Evolutionary conservation across 2,329 filamentous ascomycete genomes (phyloP).

Genomic region (Claviceps sp.): DNA sequence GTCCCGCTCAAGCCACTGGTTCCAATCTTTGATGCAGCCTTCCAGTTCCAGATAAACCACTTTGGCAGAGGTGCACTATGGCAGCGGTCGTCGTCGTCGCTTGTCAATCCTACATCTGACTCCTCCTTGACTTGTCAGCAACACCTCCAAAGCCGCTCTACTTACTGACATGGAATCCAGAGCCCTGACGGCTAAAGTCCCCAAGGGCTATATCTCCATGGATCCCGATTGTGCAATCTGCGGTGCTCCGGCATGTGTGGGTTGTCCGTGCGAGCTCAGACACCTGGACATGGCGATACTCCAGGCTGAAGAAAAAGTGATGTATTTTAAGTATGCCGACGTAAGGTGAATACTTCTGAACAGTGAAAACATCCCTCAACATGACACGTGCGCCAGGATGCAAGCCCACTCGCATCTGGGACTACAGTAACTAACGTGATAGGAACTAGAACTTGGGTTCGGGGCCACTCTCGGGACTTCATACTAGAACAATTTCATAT

Average conservation of each 20-base stretch:
- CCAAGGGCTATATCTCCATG: conserved; percentile 45
- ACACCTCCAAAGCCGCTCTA: neutral
- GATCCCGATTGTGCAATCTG: conserved; percentile 59
- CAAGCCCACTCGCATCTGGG: no score
- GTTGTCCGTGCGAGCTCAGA: conserved; percentile 54
- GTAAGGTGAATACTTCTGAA: conserved; percentile 40
- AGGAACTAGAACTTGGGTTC: conserved; percentile 44
- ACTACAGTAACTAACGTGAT: conserved; percentile 6
- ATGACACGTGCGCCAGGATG: neutral
- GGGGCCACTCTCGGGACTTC: conserved; percentile 52
- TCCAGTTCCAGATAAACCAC: neutral
- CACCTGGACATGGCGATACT: conserved; percentile 48
- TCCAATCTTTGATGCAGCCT: neutral
- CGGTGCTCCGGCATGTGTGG: conserved; percentile 40
- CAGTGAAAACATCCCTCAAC: neutral
- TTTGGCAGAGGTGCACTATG: neutral
- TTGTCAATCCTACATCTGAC: neutral
- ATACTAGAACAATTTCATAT: conserved; percentile 52
- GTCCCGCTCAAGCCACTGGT: neutral
- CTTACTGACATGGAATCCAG: conserved; percentile 39
- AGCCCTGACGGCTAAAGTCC: conserved; percentile 24
- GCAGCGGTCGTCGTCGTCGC: neutral
- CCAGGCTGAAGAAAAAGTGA: conserved; percentile 50
- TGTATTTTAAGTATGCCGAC: conserved; percentile 47
- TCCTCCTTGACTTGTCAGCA: neutral